Evolutionary conservation across 1,284 basidiomycete species (phyloP), one percentile per base, ranked within the genome.

Genomic region (Moesziomyces sp.): DNA sequence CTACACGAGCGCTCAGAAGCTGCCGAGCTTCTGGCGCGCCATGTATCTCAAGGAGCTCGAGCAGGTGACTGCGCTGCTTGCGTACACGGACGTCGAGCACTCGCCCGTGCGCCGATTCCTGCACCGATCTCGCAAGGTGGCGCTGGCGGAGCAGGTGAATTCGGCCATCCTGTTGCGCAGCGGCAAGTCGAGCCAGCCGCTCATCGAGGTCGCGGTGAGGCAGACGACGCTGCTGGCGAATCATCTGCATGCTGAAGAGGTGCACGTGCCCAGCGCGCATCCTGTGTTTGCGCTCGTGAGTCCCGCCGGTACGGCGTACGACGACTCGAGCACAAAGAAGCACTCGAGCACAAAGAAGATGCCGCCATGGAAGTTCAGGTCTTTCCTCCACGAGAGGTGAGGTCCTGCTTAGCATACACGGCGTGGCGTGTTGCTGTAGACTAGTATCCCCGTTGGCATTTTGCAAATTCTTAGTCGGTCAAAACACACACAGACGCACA

Each of bases 81-180:
- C 90, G 5, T 94, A 94, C 81, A 87, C 86, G 24, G 87, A 89
- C 3, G 91, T 93, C 0, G 91, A 93, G 81, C 86, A 86, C 49
- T 91, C 91, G 66, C 83, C 88, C 87, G 46, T 92, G 71, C 86
- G 88, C 16, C 88, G 87, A 52, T 94, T 94, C 82, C 84, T 95
- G 62, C 87, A 88, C 52, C 89, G 90, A 81, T 88, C 88, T 60
- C 86, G 92, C 61, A 88, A 93, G 55, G 90, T 91, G 74, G 89
- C 89, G 7, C 88, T 95, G 6, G 93, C 93, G 1, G 91, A 92
- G 62, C 92, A 94, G 85, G 90, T 96, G 55, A 92, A 94, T 74
- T 88, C 89, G 50, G 93, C 93, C 11, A 92, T 95, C 52, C 85
- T 95, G 45, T 53, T 58, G 21, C 63, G 77, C 10, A 73, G 66